Base-by-base conservation (phyloP, 768 basidiomycete species). In the Tricholoma bakamatsutake region DNA sequence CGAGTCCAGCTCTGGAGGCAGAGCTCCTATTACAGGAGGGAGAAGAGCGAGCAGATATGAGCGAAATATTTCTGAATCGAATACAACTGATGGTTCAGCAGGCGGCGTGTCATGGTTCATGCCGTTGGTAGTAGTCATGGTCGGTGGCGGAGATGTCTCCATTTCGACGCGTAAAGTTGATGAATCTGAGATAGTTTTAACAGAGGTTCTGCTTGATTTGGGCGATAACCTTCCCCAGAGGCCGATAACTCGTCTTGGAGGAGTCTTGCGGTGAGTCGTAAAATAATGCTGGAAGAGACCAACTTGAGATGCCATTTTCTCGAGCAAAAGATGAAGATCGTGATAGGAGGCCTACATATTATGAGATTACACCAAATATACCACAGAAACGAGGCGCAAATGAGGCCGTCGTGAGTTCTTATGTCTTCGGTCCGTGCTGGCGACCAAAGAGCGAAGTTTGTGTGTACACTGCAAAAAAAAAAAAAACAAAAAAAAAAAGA, bases 11-110 rank as follows among this genome's bases (percentile, higher is more conserved):
- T 93, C 90, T 39, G 76, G 73, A 0, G 76, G 75, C 10, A 73
- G 65, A 2, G 90, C 85, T n/a, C 84, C 90, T n/a, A 95, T 78
- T 1, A 93, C 79, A 10, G 90, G 87, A 1, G 93, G 92, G 2
- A 95, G 74, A 21, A 95, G 76, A 1, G 82, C 75, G 40, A 80
- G 72, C 30, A 94, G 75, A 71, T 93, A 94, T 8, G 77, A 72
- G 57, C 79, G 82, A 67, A 94, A 90, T 55, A 86, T 69, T 28
- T 79, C 75, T 9, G 86, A 68, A 69, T 93, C 90, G 68, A 91
- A 91, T 33, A 77, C 65, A 11, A 71, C 53, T 33, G 68, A 49
- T 5, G 61, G 62, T 55, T 67, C 67, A 48, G 64, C 57, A 40
- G 68, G 53, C 50, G 66, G 52, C 30, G 64, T 66, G 42, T 69